Evolutionary conservation across 768 basidiomycete species (phyloP).

Genomic region (Omphalotus guepiniiformis): DNA sequence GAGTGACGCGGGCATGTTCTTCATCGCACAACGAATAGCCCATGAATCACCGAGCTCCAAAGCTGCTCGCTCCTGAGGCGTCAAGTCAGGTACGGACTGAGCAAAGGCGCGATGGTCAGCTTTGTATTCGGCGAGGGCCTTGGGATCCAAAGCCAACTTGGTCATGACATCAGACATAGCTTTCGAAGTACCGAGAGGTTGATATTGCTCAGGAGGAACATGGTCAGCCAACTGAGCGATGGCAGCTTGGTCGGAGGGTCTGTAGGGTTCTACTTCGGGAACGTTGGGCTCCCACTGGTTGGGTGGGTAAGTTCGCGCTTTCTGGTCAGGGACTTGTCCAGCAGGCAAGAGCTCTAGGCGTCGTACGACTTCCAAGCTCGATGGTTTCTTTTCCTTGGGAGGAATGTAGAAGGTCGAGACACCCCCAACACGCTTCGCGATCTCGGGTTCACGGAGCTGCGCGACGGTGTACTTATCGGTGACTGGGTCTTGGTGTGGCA

Average conservation of each 20-base stretch:
- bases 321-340: not conserved
- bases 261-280: not conserved
- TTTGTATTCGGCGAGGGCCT: slow-evolving; percentile 5
- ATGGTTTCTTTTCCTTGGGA: not conserved
- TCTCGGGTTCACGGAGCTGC: slow-evolving; percentile 1
- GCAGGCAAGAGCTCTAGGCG: not conserved
- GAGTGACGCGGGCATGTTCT: slow-evolving; percentile 3
- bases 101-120: slow-evolving; percentile 6
- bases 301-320: slow-evolving; percentile 2
- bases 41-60: slow-evolving; percentile 6
- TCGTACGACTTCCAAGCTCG: not conserved
- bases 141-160: slow-evolving; percentile 5
- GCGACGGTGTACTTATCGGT: slow-evolving; percentile 3
- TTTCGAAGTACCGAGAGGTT: slow-evolving; percentile 2
- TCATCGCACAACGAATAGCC: slow-evolving; percentile 5
- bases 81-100: slow-evolving; percentile 2
- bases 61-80: slow-evolving; percentile 1
- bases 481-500: slow-evolving; percentile 1
- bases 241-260: not conserved
- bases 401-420: slow-evolving; percentile 9
- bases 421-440: slow-evolving; percentile 2
- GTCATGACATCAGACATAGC: slow-evolving; percentile 7
- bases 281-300: slow-evolving; percentile 3
- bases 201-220: slow-evolving; percentile 3
- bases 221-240: not conserved